Evolutionary conservation across 352 stramenopile species (phyloP).

Genomic region (Globisporangium yorkense): DNA sequence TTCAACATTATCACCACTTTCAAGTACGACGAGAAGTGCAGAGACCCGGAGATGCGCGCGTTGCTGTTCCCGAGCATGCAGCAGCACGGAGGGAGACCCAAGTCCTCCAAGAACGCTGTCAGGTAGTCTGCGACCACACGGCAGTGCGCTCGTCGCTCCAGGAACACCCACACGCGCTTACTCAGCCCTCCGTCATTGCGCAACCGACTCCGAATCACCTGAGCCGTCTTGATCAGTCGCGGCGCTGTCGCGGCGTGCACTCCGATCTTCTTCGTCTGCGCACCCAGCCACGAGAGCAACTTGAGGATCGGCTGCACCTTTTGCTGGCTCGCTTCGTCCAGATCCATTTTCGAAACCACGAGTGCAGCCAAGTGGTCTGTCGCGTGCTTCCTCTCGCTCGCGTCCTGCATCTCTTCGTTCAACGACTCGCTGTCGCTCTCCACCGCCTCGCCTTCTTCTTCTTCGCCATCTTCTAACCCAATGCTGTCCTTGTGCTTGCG

Average conservation of each 20-base stretch:
- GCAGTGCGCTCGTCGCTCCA: constrained; percentile 62
- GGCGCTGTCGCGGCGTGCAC: constrained; percentile 37
- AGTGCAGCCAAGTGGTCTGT: constrained; percentile 7
- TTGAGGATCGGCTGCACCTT: constrained; percentile 58
- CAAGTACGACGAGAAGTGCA: constrained; percentile 61
- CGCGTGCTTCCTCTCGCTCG: background rate
- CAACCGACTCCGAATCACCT: constrained; percentile 45
- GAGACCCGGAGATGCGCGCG: constrained; percentile 46
- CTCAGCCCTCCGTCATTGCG: constrained; percentile 18
- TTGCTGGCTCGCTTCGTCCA: constrained; percentile 25
- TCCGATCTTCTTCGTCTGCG: constrained; percentile 25
- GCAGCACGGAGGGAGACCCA: constrained; percentile 48
- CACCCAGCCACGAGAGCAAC: constrained; percentile 40
- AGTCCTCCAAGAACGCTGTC: constrained; percentile 30
- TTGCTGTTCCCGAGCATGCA: constrained; percentile 73
- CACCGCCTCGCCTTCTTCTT: constrained; percentile 21
- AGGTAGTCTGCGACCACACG: constrained; percentile 77
- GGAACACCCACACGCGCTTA: constrained; percentile 57
- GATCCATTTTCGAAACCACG: constrained; percentile 22
- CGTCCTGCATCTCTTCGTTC: constrained; percentile 3
- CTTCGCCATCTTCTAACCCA: constrained; percentile 24
- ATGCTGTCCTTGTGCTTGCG: background rate
- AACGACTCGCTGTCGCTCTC: constrained; percentile 13
- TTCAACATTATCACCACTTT: constrained; percentile 69
- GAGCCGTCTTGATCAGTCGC: constrained; percentile 48